These are phyloP conservation scores for Lentinula detonsa DNA, from an alignment of 768 basidiomycete species.

Conservation along the genomic window DNA sequence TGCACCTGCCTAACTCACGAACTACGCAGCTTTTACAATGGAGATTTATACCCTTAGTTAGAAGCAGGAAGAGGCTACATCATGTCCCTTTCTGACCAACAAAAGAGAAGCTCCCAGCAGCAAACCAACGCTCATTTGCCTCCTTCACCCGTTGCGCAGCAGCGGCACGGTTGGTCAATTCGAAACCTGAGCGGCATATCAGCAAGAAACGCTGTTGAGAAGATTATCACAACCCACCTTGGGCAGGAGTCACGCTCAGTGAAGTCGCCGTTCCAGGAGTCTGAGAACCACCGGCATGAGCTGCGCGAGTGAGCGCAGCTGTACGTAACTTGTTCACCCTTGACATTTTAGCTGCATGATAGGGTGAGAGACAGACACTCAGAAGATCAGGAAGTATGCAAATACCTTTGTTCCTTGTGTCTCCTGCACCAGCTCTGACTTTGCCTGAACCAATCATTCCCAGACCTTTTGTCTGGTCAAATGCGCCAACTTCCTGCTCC, in stretches of 20 bases:
- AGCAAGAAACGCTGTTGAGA: slow-evolving; percentile 10
- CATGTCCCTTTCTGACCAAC: slow-evolving; percentile 31
- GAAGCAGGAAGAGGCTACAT: background rate
- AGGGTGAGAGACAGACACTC: background rate
- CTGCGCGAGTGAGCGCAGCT: slow-evolving; percentile 74
- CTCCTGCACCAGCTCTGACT: slow-evolving; percentile 81
- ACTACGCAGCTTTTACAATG: background rate
- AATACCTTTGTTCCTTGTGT: slow-evolving; percentile 87
- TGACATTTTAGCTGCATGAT: slow-evolving; percentile 79
- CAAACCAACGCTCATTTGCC: slow-evolving; percentile 97
- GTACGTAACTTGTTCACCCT: slow-evolving; percentile 91
- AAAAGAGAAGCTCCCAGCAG: slow-evolving; percentile 78
- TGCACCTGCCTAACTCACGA: background rate
- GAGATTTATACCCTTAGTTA: too few species aligned
- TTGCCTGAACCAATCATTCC: slow-evolving; percentile 98
- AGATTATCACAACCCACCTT: slow-evolving; percentile 49
- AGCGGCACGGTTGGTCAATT: slow-evolving; percentile 88
- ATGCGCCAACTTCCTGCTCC: slow-evolving; percentile 94
- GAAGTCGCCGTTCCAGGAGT: slow-evolving; percentile 87
- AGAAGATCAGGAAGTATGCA: slow-evolving; percentile 5
- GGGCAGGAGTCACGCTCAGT: slow-evolving; percentile 90
- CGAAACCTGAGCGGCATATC: slow-evolving; percentile 57
- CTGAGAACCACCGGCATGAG: slow-evolving; percentile 36
- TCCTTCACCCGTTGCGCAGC: slow-evolving; percentile 86
- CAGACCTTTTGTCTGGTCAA: slow-evolving; percentile 95